Conservation (phyloP, 148 eudicot genomes). For the Rhododendron ovatum region DNA sequence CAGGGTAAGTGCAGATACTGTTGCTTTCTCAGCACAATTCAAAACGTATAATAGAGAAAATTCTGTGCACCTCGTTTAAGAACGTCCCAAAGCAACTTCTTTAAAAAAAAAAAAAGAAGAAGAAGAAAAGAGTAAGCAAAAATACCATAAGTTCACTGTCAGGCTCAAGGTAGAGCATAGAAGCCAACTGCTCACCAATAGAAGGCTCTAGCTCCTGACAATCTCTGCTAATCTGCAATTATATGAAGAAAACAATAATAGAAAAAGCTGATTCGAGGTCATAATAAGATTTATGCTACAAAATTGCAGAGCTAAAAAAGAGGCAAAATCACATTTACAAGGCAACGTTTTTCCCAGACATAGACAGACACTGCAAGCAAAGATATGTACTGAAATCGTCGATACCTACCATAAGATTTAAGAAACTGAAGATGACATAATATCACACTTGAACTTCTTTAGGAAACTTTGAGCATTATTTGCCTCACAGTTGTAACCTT, state of each 20-base stretch:
- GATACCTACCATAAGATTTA: neutral
- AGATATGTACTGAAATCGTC: neutral
- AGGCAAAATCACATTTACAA: neutral
- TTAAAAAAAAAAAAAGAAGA: neutral
- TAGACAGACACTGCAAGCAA: neutral
- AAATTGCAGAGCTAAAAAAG: neutral
- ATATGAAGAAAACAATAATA: slow-evolving; percentile 10
- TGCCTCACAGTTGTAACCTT: neutral
- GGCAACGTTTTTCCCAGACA: neutral
- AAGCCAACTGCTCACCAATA: slow-evolving; percentile 91
- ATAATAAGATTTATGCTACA: neutral
- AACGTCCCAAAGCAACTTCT: neutral
- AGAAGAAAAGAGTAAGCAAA: neutral
- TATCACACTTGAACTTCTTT: neutral
- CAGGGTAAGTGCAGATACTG: neutral
- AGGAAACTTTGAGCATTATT: neutral
- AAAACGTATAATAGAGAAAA: neutral
- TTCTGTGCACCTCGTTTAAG: neutral
- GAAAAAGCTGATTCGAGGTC: neutral
- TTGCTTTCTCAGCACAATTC: neutral
- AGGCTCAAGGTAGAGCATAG: slow-evolving; percentile 92
- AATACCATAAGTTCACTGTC: slow-evolving; percentile 97
- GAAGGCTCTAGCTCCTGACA: slow-evolving; percentile 96
- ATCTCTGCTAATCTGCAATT: slow-evolving; percentile 88
- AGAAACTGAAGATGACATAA: neutral